These are phyloP conservation scores for Penicillium soppii DNA, from an alignment of 495 filamentous ascomycete species.

Conservation along the genomic window DNA sequence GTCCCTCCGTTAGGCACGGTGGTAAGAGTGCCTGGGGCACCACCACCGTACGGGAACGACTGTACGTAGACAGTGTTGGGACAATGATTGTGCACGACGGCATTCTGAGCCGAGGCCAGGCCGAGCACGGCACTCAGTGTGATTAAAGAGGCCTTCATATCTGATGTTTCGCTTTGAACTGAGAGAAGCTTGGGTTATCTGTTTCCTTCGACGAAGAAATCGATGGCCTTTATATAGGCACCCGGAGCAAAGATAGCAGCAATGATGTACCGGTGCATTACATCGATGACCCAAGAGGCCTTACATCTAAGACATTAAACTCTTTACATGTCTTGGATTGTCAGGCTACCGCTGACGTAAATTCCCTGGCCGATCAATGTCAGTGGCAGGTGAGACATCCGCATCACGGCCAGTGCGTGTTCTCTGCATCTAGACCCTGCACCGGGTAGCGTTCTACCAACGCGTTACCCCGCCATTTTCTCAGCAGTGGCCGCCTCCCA, in stretches of 20 bases:
- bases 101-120: slow-evolving; percentile 27
- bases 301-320: slow-evolving; percentile 20
- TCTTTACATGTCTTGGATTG: slow-evolving; percentile 16
- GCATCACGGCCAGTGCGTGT: slow-evolving; percentile 18
- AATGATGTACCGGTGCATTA: slow-evolving; percentile 14
- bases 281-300: slow-evolving; percentile 2
- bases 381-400: slow-evolving; percentile 25
- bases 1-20: slow-evolving; percentile 22
- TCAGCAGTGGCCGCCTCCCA: slow-evolving; percentile 4
- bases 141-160: slow-evolving; percentile 25
- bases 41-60: slow-evolving; percentile 31
- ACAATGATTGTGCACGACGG: slow-evolving; percentile 28
- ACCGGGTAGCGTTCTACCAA: slow-evolving; percentile 21
- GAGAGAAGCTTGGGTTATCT: slow-evolving; percentile 13
- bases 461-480: slow-evolving; percentile 8
- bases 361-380: slow-evolving; percentile 15
- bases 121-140: slow-evolving; percentile 21
- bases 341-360: slow-evolving; percentile 11
- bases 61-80: slow-evolving; percentile 26
- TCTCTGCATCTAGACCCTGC: slow-evolving; percentile 18
- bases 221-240: slow-evolving; percentile 21
- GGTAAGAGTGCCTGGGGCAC: slow-evolving; percentile 27
- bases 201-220: slow-evolving; percentile 12
- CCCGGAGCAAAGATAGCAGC: slow-evolving; percentile 4
- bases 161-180: slow-evolving; percentile 12